Percentiles rank a stretch among this genome's conserved stretches.
phyloP scores from a whole-genome alignment of 2,329 filamentous ascomycete genomes.

The Sporothrix sp. region DNA sequence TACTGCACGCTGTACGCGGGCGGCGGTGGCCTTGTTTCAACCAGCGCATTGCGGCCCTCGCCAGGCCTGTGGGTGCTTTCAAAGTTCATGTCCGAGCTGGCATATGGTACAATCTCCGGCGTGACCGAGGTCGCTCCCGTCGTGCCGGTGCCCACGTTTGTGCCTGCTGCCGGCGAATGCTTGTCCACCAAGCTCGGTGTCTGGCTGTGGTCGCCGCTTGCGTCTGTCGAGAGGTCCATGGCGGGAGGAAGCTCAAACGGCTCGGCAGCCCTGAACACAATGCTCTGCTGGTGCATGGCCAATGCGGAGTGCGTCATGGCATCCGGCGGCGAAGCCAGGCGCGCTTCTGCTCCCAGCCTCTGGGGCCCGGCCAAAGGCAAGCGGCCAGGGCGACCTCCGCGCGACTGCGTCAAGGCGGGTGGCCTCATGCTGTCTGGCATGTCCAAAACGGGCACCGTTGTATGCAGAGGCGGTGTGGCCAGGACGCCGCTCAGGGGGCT shows the following conservation, averaged over 20 bases:
- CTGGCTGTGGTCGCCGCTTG: not conserved
- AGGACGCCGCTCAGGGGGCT: not conserved
- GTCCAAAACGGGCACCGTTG: not conserved
- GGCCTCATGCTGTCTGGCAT: conserved; percentile 3
- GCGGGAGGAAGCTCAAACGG: not conserved
- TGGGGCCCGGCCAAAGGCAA: conserved; percentile 52
- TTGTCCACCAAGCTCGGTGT: not conserved
- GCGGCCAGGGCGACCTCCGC: conserved; percentile 33
- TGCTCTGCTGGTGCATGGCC: not conserved
- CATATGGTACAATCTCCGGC: not conserved
- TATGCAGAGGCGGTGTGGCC: not conserved
- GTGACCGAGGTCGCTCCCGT: not conserved
- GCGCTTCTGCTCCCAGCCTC: conserved; percentile 24
- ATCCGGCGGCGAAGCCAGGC: conserved; percentile 24
- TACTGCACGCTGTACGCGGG: not conserved
- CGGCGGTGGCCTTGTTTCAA: not conserved
- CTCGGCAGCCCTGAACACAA: no score
- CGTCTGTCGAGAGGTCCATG: not conserved
- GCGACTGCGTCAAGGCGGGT: not conserved
- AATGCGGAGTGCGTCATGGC: conserved; percentile 19
- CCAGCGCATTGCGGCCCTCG: not conserved
- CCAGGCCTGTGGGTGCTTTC: not conserved
- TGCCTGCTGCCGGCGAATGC: not conserved
- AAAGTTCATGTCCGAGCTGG: not conserved
- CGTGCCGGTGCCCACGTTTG: not conserved